These are phyloP conservation scores for Neoboletus brunneissimus DNA, from an alignment of 768 basidiomycete species.

Conservation along the genomic window DNA sequence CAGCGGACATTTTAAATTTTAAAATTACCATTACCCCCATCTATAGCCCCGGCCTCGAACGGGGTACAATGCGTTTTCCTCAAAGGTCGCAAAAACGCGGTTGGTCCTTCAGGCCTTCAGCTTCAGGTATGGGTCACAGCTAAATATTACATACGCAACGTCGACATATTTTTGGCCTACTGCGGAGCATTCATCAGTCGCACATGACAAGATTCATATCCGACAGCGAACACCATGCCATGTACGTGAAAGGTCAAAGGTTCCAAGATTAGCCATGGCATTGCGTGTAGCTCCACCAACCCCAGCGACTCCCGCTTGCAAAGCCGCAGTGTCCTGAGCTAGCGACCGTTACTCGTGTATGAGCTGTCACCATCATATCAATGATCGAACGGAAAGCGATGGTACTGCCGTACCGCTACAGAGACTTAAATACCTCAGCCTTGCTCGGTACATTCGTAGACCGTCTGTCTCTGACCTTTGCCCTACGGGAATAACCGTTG, in stretches of 20 bases:
- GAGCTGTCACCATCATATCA: background rate
- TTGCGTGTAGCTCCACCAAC: background rate
- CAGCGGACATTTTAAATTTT: background rate
- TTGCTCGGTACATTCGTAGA: too few species aligned
- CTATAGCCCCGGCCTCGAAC: background rate
- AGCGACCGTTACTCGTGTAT: background rate
- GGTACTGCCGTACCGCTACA: background rate
- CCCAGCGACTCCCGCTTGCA: background rate
- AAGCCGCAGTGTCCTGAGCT: background rate
- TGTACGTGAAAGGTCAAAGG: background rate
- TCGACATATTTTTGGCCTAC: background rate
- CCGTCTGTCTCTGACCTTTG: background rate
- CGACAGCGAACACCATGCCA: background rate
- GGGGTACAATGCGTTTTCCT: background rate
- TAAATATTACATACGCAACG: background rate
- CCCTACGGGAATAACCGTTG: background rate
- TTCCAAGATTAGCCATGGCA: background rate
- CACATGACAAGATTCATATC: slow-evolving; percentile 15
- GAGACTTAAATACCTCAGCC: too few species aligned
- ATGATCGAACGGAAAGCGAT: background rate
- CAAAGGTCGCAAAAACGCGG: too few species aligned
- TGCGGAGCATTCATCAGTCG: background rate
- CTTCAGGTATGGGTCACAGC: background rate
- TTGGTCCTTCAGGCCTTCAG: background rate
- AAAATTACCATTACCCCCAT: too few species aligned